Percentiles rank a stretch among this genome's conserved stretches.
Conservation (phyloP, 2,329 filamentous ascomycete species). For the Xylaria sp. region DNA sequence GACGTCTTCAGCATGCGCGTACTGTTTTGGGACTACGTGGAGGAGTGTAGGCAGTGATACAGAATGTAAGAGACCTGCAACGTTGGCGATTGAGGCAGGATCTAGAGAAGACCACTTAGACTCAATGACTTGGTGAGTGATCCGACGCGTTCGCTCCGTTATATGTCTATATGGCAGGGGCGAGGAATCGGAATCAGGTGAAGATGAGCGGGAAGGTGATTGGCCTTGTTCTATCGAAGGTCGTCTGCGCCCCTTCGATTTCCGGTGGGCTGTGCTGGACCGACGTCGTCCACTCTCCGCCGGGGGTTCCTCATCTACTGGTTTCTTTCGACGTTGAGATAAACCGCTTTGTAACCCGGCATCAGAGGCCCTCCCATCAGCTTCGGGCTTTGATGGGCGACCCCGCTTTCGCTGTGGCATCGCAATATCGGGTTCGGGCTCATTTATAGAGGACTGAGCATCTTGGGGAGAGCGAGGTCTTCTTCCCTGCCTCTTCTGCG, state of each 20-base stretch:
- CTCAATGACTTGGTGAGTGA: slow-evolving; percentile 73
- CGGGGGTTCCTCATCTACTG: slow-evolving; percentile 24
- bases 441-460: slow-evolving; percentile 29
- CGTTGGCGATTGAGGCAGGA: slow-evolving; percentile 62
- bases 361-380: slow-evolving; percentile 29
- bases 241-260: slow-evolving; percentile 22
- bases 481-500: slow-evolving; percentile 34
- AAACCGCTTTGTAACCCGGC: slow-evolving; percentile 26
- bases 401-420: slow-evolving; percentile 36
- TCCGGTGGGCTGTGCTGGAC: slow-evolving; percentile 9
- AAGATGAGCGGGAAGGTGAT: slow-evolving; percentile 38
- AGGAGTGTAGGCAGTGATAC: slow-evolving; percentile 71
- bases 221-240: slow-evolving; percentile 28
- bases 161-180: slow-evolving; percentile 60
- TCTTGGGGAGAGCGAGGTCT: slow-evolving; percentile 46
- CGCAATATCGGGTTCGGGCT: slow-evolving; percentile 12
- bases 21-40: slow-evolving; percentile 60
- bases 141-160: slow-evolving; percentile 59
- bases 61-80: slow-evolving; percentile 66
- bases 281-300: not conserved
- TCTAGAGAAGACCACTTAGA: slow-evolving; percentile 73
- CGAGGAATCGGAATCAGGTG: slow-evolving; percentile 42
- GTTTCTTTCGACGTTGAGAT: slow-evolving; percentile 29
- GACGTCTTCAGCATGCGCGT: slow-evolving; percentile 64
- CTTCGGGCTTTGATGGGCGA: slow-evolving; percentile 35